Base-by-base conservation (phyloP, 2,329 filamentous ascomycete genomes). In the Apiospora rasikravindrae region DNA sequence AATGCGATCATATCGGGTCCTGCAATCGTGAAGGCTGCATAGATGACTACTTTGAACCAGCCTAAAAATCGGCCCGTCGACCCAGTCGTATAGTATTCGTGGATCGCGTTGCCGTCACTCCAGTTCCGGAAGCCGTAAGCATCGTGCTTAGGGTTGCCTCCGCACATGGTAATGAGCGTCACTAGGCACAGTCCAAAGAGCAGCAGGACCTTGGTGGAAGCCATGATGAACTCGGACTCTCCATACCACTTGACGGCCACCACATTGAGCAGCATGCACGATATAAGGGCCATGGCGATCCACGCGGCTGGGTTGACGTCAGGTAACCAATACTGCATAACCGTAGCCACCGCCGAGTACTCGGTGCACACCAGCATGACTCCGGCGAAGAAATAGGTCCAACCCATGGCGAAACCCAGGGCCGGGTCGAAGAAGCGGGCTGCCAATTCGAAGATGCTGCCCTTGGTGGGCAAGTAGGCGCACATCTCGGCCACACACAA, bases 161-260 rank as follows among this genome's bases (percentile, higher is more conserved):
- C 90, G 5, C 91, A 79, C 89, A 91, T 91, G 71, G 86, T 86
- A 76, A 92, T 84, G 78, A 92, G 89, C 2, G 90, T 91, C 78
- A 87, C 90, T 73, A 83, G 76, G 73, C 92, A 86, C 70, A 92
- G 83, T 1, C 88, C 88, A 71, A 91, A 75, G 26, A 85, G 78
- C n/a, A 85, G 79, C 29, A 85, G 73, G 51, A 85, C 89, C 76
- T 85, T 85, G 72, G 81, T 81, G 1, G 83, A 93, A 70, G 91
- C 88, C 76, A 93, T 84, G 78, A 93, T 74, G 77, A 85, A 85
- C 73, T 85, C 84, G 24, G 83, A 80, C 74, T 85, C 84, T 67
- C 83, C 84, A 71, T 84, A 85, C 75, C 79, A 80, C 79, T 84
- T 83, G 76, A 85, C 84, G 61, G 84, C 84, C 26, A 84, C 81